Percentiles rank a stretch among this genome's conserved stretches.
Conservation (phyloP, 306 rosid genomes). For the Castanea mollissima region DNA sequence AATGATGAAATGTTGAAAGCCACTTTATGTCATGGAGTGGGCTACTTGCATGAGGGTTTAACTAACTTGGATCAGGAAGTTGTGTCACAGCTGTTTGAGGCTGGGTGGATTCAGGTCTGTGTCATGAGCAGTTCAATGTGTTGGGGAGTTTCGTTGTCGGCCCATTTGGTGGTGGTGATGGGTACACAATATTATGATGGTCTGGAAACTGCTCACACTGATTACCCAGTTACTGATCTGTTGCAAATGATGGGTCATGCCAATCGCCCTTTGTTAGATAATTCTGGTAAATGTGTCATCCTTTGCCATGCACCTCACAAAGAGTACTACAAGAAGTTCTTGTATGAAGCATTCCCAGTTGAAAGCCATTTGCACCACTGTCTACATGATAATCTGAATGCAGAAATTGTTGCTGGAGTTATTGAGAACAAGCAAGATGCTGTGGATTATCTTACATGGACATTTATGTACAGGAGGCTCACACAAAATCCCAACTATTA, state of each 20-base stretch:
- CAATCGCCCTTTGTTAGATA: conserved; percentile 80
- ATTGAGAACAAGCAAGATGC: conserved; percentile 92
- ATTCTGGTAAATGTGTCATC: conserved; percentile 91
- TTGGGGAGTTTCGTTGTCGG: conserved; percentile 78
- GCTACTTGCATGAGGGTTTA: conserved; percentile 94
- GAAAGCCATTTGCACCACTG: conserved; percentile 92
- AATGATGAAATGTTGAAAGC: conserved; percentile 71
- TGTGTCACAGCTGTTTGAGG: conserved; percentile 71
- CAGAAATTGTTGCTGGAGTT: conserved; percentile 79
- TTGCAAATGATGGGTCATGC: conserved; percentile 99
- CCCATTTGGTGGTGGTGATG: conserved; percentile 96
- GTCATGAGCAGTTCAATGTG: conserved; percentile 93
- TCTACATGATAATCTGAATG: conserved; percentile 82
- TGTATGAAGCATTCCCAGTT: conserved; percentile 90
- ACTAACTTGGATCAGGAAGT: conserved; percentile 64
- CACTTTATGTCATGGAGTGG: conserved; percentile 81
- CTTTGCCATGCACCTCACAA: conserved; percentile 92
- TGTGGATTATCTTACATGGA: conserved; percentile 95
- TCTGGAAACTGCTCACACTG: conserved; percentile 81
- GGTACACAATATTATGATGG: conserved; percentile 95
- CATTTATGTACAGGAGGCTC: conserved; percentile 90
- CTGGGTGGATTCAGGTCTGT: conserved; percentile 89
- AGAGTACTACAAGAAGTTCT: conserved; percentile 88
- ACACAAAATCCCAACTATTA: conserved; percentile 93
- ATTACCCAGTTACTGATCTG: conserved; percentile 89